phyloP scores from a whole-genome alignment of 169 alveolate genomes.

The Plasmodium chabaudi region DNA sequence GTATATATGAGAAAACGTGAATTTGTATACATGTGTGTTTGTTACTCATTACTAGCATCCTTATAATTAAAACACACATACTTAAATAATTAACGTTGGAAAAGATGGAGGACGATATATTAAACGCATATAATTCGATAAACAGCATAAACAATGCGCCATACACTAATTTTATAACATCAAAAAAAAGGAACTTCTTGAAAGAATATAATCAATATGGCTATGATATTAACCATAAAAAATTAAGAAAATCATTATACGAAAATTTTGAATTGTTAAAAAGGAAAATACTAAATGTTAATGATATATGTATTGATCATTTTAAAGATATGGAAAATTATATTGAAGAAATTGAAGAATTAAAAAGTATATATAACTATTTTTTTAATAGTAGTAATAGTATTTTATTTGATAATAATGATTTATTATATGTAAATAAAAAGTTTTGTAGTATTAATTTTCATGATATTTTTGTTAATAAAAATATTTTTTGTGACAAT shows the following conservation, averaged over 20 bases:
- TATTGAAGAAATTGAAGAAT: conserved; percentile 33
- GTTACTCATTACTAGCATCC: no score
- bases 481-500: conserved; percentile 15
- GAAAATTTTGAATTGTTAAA: conserved; percentile 41
- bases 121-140: not conserved
- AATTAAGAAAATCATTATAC: conserved; percentile 7
- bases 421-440: conserved; percentile 48
- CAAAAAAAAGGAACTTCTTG: conserved; percentile 5
- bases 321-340: conserved; percentile 75
- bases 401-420: conserved; percentile 30
- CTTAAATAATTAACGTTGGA: not conserved
- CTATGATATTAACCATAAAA: conserved; percentile 7
- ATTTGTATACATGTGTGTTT: not conserved
- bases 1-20: not conserved
- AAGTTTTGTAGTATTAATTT: conserved; percentile 56
- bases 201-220: conserved; percentile 1
- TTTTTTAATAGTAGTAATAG: conserved; percentile 45
- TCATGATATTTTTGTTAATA: conserved; percentile 7
- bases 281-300: conserved; percentile 30
- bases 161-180: conserved; percentile 18
- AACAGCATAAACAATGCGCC: conserved; percentile 52
- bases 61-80: no score
- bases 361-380: conserved; percentile 37
- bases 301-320: conserved; percentile 76
- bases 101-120: conserved; percentile 41